These are phyloP conservation scores for Solanum corneliomulleri DNA, from an alignment of 257 asterid species.

Conservation along the genomic window DNA sequence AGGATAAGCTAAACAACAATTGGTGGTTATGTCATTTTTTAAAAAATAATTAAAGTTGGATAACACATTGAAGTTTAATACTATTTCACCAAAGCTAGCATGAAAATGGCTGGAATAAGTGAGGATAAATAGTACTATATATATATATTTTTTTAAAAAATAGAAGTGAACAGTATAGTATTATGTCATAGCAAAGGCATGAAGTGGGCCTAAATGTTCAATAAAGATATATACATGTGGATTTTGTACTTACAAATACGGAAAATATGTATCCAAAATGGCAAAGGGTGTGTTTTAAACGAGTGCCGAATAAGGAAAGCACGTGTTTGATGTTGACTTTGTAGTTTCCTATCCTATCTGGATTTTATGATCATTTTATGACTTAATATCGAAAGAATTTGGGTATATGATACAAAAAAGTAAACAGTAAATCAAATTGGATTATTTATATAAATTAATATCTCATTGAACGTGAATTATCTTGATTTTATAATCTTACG, in stretches of 20 bases:
- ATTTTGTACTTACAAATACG: background rate
- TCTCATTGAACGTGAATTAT: background rate
- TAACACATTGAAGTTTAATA: background rate
- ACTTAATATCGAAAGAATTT: too few species aligned
- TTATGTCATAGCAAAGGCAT: background rate
- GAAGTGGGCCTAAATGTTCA: background rate
- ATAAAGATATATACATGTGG: background rate
- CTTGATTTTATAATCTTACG: too few species aligned
- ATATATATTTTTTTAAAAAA: too few species aligned
- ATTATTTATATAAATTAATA: background rate
- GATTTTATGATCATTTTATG: background rate
- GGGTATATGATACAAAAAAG: too few species aligned
- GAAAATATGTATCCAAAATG: background rate
- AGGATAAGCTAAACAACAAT: background rate
- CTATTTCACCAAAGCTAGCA: background rate
- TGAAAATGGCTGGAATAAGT: background rate
- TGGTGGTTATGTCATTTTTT: background rate
- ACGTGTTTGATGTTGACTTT: background rate
- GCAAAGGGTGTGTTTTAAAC: background rate
- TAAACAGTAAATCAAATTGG: background rate
- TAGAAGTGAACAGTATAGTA: background rate
- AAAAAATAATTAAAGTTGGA: background rate
- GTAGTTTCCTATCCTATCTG: background rate
- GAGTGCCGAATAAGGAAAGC: background rate
- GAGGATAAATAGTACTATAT: too few species aligned